Evolutionary conservation across 1,139 yeast genomes (phyloP).

Genomic region (Suhomyces yuchorum): DNA sequence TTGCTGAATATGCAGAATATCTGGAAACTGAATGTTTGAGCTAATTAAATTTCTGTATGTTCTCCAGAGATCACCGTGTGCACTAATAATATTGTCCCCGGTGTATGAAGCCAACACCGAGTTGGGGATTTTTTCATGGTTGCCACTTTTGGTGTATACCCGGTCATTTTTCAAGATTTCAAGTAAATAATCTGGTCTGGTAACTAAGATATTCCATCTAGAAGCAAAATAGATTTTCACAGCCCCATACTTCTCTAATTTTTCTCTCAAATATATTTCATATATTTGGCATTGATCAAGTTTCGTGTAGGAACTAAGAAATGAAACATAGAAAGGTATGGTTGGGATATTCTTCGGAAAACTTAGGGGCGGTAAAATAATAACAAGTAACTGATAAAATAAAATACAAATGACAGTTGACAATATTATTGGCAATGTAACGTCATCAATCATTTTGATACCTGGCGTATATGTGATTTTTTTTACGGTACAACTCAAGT

Average conservation of each 20-base stretch:
- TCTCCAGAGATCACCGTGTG: conserved; percentile 60
- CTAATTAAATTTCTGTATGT: conserved; percentile 49
- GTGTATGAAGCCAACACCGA: conserved; percentile 58
- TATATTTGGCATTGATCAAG: conserved; percentile 55
- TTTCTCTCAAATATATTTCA: conserved; percentile 24
- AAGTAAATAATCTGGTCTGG: conserved; percentile 49
- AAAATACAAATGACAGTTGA: neutral
- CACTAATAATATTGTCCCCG: conserved; percentile 64
- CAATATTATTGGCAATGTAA: neutral
- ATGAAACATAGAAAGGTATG: conserved; percentile 61
- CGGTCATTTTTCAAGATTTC: conserved; percentile 53
- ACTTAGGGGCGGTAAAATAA: conserved; percentile 33
- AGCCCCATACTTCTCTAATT: conserved; percentile 47
- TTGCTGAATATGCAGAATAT: conserved; percentile 31
- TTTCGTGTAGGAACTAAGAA: conserved; percentile 46
- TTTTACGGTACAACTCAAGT: neutral
- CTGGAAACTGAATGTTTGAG: conserved; percentile 55
- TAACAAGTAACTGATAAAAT: conserved; percentile 13
- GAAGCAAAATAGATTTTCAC: conserved; percentile 64
- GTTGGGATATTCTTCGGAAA: conserved; percentile 55
- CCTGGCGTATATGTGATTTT: neutral
- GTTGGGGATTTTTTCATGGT: conserved; percentile 59
- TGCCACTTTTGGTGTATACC: conserved; percentile 59
- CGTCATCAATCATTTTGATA: conserved; percentile 1
- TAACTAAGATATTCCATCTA: conserved; percentile 61